Conservation (phyloP, 2,329 filamentous ascomycete genomes). For the Ascochyta pisi region DNA sequence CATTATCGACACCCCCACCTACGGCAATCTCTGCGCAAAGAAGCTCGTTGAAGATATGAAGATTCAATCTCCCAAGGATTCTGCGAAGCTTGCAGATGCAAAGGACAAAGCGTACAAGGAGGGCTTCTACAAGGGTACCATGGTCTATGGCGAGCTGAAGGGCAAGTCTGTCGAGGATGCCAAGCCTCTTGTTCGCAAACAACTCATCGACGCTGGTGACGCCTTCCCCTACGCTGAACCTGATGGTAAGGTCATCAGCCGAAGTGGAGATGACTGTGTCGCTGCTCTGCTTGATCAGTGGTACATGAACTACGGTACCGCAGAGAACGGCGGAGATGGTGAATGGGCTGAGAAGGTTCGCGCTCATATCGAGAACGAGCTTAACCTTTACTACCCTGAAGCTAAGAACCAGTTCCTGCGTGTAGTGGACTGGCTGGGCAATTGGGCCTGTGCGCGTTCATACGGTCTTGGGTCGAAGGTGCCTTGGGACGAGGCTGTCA, state of each 20-base stretch:
- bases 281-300: constrained; percentile 94
- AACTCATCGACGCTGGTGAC: constrained; percentile 76
- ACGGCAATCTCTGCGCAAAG: constrained; percentile 83
- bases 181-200: constrained; percentile 82
- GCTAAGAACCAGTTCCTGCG: constrained; percentile 72
- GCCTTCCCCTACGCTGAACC: constrained; percentile 95
- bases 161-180: constrained; percentile 85
- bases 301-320: constrained; percentile 90
- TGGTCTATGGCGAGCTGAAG: constrained; percentile 86
- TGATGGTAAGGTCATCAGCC: constrained; percentile 83
- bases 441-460: constrained; percentile 88
- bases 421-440: constrained; percentile 83
- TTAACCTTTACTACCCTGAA: constrained; percentile 78
- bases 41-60: constrained; percentile 89
- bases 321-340: constrained; percentile 68
- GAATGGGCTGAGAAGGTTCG: constrained; percentile 76
- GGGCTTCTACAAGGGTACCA: constrained; percentile 92
- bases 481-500: constrained; percentile 88
- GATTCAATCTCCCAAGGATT: constrained; percentile 95
- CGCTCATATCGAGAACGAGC: constrained; percentile 58
- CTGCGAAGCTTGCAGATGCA: constrained; percentile 86
- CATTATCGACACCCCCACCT: constrained; percentile 77
- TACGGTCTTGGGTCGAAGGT: constrained; percentile 94
- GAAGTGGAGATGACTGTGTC: constrained; percentile 91
- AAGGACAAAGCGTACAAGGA: constrained; percentile 98